phyloP scores from a whole-genome alignment of 495 filamentous ascomycete species.

The Lasiosphaeria hispida region DNA sequence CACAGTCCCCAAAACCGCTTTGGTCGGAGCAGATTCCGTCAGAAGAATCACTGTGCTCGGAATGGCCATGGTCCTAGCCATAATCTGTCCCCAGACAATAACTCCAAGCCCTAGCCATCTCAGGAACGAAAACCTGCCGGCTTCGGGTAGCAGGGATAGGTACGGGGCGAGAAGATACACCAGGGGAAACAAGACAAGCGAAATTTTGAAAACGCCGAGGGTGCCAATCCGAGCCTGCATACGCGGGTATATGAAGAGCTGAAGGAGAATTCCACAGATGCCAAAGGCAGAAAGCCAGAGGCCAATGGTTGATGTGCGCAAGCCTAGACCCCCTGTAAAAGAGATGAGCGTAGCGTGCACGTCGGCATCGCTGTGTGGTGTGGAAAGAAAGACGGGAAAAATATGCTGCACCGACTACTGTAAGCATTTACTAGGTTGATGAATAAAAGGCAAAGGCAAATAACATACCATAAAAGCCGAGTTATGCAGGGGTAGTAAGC shows the following conservation, averaged over 20 bases:
- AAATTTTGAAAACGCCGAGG: conserved; percentile 54
- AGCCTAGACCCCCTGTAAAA: conserved; percentile 71
- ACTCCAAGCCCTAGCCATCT: conserved; percentile 55
- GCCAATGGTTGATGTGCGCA: conserved; percentile 66
- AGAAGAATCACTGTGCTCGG: conserved; percentile 68
- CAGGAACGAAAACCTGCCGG: conserved; percentile 42
- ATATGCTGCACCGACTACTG: conserved; percentile 31
- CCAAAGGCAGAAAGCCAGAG: conserved; percentile 68
- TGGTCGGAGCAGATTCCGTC: conserved; percentile 64
- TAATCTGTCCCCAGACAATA: conserved; percentile 65
- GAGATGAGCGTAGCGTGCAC: conserved; percentile 50
- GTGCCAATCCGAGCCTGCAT: conserved; percentile 62
- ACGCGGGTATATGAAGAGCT: conserved; percentile 67
- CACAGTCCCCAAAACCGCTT: conserved; percentile 62
- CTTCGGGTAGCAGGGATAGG: conserved; percentile 44
- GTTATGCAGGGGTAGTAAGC: conserved; percentile 69
- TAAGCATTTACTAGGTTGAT: background rate
- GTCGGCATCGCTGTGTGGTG: conserved; percentile 37
- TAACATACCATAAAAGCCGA: conserved; percentile 58
- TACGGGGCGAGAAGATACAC: conserved; percentile 68
- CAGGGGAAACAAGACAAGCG: conserved; percentile 62
- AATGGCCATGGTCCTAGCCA: conserved; percentile 68
- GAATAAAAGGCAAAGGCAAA: conserved; percentile 36
- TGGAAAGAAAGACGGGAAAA: conserved; percentile 69
- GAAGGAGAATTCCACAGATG: conserved; percentile 63